Conservation (phyloP, 768 basidiomycete genomes). For the Mycena rosella region DNA sequence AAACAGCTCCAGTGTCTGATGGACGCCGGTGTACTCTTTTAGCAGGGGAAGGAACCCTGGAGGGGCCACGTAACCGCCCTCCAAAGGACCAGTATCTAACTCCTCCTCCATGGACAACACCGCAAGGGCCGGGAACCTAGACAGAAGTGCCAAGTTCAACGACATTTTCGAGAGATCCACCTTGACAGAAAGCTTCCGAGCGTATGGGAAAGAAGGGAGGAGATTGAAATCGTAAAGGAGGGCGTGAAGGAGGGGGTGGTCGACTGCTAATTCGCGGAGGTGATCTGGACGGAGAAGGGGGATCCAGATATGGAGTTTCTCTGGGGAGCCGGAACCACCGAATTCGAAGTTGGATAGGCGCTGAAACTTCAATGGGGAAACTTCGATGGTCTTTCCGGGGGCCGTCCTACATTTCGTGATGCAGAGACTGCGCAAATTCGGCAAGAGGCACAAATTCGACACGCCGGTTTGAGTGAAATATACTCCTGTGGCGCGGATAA, state of each 20-base stretch:
- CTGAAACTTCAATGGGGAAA: not conserved
- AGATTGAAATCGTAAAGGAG: not conserved
- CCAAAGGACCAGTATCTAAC: too few relatives aligned
- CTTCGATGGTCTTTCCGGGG: not conserved
- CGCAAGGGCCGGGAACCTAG: slow-evolving; percentile 6
- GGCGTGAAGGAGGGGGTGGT: not conserved
- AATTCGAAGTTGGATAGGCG: not conserved
- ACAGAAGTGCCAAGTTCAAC: not conserved
- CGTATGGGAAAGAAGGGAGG: not conserved
- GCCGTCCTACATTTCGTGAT: not conserved
- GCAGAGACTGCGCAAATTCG: not conserved
- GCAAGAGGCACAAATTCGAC: not conserved
- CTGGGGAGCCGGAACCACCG: not conserved
- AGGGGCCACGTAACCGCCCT: too few relatives aligned
- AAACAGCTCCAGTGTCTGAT: too few relatives aligned
- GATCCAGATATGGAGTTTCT: not conserved
- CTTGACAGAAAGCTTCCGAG: not conserved
- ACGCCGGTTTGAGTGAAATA: not conserved
- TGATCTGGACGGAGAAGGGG: not conserved
- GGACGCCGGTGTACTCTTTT: too few relatives aligned
- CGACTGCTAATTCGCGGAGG: not conserved
- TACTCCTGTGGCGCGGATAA: not conserved
- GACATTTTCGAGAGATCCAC: not conserved
- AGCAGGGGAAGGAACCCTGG: too few relatives aligned
- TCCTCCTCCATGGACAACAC: too few relatives aligned